Base-by-base conservation (phyloP, 352 stramenopile genomes). In the Phytophthora vignae region DNA sequence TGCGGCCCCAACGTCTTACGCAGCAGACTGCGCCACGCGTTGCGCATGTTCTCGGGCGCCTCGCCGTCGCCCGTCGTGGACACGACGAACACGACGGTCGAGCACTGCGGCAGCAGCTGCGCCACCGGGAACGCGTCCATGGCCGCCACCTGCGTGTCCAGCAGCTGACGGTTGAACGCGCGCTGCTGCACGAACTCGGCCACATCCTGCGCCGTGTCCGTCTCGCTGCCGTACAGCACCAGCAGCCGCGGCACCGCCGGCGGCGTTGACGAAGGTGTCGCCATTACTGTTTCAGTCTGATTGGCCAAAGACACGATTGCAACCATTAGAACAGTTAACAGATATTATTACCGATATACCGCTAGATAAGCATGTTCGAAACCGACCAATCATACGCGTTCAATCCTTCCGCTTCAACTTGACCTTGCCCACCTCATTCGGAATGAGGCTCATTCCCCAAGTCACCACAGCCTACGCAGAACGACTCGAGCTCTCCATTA, bases 21-120 rank as follows among this genome's bases (percentile, higher is more conserved):
- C 59, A 98, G 70, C 49, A 98, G 77, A 74, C 79, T 88, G 17
- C 84, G 87, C 93, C 94, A 98, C 25, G 87, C 75, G 19, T 63
- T 71, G 40, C 78, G 87, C 94, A 98, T 98, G 70, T 98, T 98
- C 60, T 94, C 90, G 0, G 95, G 94, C 29, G 89, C 83, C 50
- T 98, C 94, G 25, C 95, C 95, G 65, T 98, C 93, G 61, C 95
- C 95, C 29, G 90, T 98, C 27, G 94, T 98, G 31, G 93, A 83
- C 8, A 96, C 90, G 10, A 98, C 77, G 70, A 98, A 98, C 31
- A 98, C 80, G 14, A 97, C 90, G 25, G 91, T 73, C 22, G 68
- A 60, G 63, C 84, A 89, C 17, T 78, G 59, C 17, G 81, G 82
- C 19, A 93, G 77, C 60, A 89, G 31, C 6, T 88, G 50, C 22